Evolutionary conservation across 331 rosid species (phyloP).

Genomic region (Spiraea crenata): DNA sequence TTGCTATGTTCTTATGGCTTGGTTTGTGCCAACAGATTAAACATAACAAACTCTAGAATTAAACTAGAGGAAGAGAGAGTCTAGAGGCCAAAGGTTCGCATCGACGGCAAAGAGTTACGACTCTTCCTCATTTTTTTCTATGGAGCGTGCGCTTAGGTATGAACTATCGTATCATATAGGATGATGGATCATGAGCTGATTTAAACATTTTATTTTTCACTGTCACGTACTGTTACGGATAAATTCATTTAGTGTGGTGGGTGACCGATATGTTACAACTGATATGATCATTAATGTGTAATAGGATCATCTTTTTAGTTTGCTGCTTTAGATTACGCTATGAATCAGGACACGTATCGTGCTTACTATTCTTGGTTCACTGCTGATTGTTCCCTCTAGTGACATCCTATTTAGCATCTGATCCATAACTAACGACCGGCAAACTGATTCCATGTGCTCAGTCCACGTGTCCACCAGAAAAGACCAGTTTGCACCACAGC

Average conservation of each 20-base stretch:
- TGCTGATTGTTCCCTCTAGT: too few relatives aligned
- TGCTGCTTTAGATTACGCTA: not conserved
- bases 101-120: not conserved
- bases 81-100: not conserved
- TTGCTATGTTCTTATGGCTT: not conserved
- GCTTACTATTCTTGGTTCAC: not conserved
- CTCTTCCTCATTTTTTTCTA: not conserved
- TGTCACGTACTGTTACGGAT: too few relatives aligned
- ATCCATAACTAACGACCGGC: conserved; percentile 22
- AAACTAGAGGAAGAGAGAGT: not conserved
- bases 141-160: too few relatives aligned
- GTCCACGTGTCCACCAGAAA: conserved; percentile 42
- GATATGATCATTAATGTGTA: too few relatives aligned
- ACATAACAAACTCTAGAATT: not conserved
- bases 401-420: conserved; percentile 13
- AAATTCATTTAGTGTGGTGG: too few relatives aligned
- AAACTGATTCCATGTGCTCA: not conserved
- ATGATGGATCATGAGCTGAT: not conserved
- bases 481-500: conserved; percentile 14
- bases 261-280: too few relatives aligned
- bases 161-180: not conserved
- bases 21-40: not conserved
- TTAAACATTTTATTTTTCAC: not conserved
- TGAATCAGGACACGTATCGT: conserved; percentile 4
- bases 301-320: too few relatives aligned